Evolutionary conservation across 164 flowering plant species (phyloP).

Genomic region (Malania oleifera): DNA sequence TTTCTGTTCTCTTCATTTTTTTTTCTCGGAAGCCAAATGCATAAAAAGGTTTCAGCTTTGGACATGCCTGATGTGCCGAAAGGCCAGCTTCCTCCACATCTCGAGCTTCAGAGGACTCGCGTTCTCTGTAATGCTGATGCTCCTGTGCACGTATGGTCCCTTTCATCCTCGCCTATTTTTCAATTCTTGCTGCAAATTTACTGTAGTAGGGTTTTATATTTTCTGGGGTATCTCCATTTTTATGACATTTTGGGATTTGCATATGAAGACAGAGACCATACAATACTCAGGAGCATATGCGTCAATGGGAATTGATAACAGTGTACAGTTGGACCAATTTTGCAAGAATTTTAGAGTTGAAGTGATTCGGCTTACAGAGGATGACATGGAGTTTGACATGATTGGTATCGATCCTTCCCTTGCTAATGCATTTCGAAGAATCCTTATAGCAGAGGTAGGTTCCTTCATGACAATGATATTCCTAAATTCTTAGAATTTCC

Average conservation of each 20-base stretch:
- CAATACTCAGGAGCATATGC: conserved; percentile 72
- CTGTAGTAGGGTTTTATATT: too few relatives aligned
- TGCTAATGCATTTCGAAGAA: conserved; percentile 89
- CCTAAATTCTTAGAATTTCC: too few relatives aligned
- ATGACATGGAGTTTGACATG: conserved; percentile 88
- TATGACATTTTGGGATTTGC: conserved; percentile 13
- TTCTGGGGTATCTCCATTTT: not conserved
- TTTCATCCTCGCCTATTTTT: not conserved
- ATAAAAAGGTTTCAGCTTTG: conserved; percentile 15
- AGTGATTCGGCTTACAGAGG: conserved; percentile 46
- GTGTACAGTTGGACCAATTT: conserved; percentile 49
- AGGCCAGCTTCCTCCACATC: too few relatives aligned
- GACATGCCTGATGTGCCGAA: too few relatives aligned
- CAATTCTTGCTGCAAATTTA: too few relatives aligned
- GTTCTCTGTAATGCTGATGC: conserved; percentile 62
- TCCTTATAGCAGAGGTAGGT: conserved; percentile 82
- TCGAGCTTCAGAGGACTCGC: conserved; percentile 69
- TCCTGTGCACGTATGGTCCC: conserved; percentile 50
- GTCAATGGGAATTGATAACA: conserved; percentile 68
- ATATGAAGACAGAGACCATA: conserved; percentile 58
- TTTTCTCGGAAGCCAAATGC: too few relatives aligned
- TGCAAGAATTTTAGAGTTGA: conserved; percentile 59
- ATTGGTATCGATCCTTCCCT: conserved; percentile 84
- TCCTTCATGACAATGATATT: not conserved
- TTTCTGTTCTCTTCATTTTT: too few relatives aligned